Evolutionary conservation across 371 early-diverging fungal genomes (phyloP).

Genomic region (Mucor velutinosus): DNA sequence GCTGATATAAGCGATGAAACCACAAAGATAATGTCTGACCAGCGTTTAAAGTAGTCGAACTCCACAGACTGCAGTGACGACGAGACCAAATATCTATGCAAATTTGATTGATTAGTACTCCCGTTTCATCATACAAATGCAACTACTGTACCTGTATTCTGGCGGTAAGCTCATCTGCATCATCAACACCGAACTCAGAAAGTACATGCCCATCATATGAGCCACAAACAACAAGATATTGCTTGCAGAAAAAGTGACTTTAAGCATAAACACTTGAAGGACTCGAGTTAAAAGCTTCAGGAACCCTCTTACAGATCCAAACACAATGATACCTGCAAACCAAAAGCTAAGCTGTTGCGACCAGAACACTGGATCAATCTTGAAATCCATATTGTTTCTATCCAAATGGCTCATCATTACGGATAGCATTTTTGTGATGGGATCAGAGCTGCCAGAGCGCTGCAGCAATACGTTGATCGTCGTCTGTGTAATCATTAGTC

Average conservation of each 20-base stretch:
- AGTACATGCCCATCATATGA: constrained; percentile 93
- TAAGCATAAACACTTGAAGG: constrained; percentile 68
- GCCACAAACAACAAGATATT: constrained; percentile 80
- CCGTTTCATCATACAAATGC: background rate
- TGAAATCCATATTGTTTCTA: constrained; percentile 44
- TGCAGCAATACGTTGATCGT: constrained; percentile 77
- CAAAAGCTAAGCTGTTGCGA: constrained; percentile 92
- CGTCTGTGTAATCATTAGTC: constrained; percentile 45
- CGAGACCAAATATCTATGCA: constrained; percentile 71
- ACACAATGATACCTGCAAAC: constrained; percentile 87
- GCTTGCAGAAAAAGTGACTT: constrained; percentile 59
- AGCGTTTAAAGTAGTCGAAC: constrained; percentile 87
- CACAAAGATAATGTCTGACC: constrained; percentile 93
- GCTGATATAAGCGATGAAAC: constrained; percentile 72
- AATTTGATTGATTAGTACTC: background rate
- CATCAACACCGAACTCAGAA: constrained; percentile 86
- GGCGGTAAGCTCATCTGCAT: constrained; percentile 86
- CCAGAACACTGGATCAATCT: constrained; percentile 80
- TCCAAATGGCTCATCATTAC: constrained; percentile 64
- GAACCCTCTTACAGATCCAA: constrained; percentile 85
- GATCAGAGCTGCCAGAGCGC: constrained; percentile 79
- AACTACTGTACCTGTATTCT: constrained; percentile 65
- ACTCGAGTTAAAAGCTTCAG: constrained; percentile 77
- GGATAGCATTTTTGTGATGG: constrained; percentile 80
- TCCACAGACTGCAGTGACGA: constrained; percentile 76